Evolutionary conservation across 2,329 filamentous ascomycete genomes (phyloP).

Genomic region (Penicillium sp.): DNA sequence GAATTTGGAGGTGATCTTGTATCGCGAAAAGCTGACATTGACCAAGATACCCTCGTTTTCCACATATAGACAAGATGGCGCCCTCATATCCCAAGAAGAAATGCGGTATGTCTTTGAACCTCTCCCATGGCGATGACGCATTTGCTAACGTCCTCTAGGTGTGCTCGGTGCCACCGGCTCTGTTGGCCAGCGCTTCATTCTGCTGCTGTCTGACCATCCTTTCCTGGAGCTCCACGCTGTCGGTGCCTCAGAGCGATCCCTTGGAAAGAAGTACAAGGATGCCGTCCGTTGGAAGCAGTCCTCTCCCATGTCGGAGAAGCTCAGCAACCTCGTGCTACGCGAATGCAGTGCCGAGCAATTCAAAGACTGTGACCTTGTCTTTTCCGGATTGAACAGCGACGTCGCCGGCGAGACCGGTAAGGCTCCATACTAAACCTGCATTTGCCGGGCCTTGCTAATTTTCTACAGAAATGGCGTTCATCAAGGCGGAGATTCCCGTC

Average conservation of each 20-base stretch:
- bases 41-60: constrained; percentile 5
- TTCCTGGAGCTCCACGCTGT: constrained; percentile 83
- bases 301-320: constrained; percentile 69
- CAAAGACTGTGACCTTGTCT: constrained; percentile 85
- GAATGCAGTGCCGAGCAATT: constrained; percentile 82
- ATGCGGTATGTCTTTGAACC: constrained; percentile 33
- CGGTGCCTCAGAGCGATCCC: constrained; percentile 83
- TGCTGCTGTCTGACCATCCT: constrained; percentile 84
- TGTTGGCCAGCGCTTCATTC: constrained; percentile 92
- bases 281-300: constrained; percentile 95
- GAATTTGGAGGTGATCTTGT: neutral
- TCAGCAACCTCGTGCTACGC: constrained; percentile 79
- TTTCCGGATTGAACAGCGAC: constrained; percentile 88
- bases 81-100: constrained; percentile 38
- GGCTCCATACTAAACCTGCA: constrained; percentile 23
- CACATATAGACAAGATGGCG: constrained; percentile 26
- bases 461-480: constrained; percentile 76
- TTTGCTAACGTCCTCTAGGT: constrained; percentile 44
- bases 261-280: constrained; percentile 91
- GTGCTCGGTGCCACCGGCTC: constrained; percentile 91
- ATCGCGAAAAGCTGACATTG: neutral
- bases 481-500: constrained; percentile 81
- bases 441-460: neutral
- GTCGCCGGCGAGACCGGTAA: constrained; percentile 87
- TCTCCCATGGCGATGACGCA: neutral